Base-by-base conservation (phyloP, 2,329 filamentous ascomycete genomes). In the Ampelomyces quisqualis region DNA sequence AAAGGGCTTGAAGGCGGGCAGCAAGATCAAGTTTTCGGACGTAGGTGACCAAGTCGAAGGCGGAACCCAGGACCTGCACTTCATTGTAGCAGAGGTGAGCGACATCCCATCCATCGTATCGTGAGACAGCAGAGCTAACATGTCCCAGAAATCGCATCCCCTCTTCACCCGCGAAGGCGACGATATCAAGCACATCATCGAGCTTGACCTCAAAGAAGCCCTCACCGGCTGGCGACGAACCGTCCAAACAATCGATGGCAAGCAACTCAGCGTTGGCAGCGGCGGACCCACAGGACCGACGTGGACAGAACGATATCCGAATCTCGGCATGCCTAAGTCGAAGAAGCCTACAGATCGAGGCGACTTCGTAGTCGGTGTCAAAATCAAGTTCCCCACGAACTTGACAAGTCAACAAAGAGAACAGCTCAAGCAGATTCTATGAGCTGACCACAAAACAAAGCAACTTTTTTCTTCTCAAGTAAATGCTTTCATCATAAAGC, bases 41-140 rank as follows among this genome's bases (percentile, higher is more conserved):
- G 90, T 98, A n/a, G 93, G 93, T 8, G 93, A 98, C 69, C 90
- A 97, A 68, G 90, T 95, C 47, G 93, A 97, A 64, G 93, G 93
- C 28, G 91, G 91, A 10, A 88, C 90, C 44, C 93, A 98, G 69
- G 93, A 98, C 70, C 71, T 98, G 37, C 90, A 96, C 68, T 95
- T 98, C 60, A 85, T 98, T 43, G 81, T 98, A 15, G 86, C 90
- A 70, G 91, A 96, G 85, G 89, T 90, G 80, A 76, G 84, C 21
- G 5, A 20, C 10, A 13, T 62, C 24, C 23, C 17, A 14, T 5
- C 4, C 26, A 20, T 21, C 24, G 26, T 9, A 7, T 22, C 18
- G 14, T 4, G 18, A 17, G 17, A 28, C 10, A 13, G 4, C 5
- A 21, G 29, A 23, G n/a, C 72, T 60, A 54, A 47, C 18, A 40